Evolutionary conservation across 169 alveolate genomes (phyloP).

Genomic region (Cyclospora cayetanensis): DNA sequence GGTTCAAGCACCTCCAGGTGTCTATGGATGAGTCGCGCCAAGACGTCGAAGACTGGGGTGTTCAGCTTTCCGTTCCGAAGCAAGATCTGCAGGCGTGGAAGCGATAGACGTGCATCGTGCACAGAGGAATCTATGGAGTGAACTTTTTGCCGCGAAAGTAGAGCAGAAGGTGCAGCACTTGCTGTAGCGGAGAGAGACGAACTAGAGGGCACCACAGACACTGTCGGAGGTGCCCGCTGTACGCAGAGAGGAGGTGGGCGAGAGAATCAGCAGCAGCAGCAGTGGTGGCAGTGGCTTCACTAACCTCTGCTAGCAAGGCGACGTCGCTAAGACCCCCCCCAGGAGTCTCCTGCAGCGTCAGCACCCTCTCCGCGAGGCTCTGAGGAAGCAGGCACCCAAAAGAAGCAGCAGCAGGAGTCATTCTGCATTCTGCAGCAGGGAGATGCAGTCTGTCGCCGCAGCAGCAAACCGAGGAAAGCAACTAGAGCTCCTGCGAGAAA

Average conservation of each 20-base stretch:
- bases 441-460: background rate
- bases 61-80: background rate
- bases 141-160: no score
- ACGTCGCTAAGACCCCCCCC: conserved; percentile 43
- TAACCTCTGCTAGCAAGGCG: conserved; percentile 27
- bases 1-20: conserved; percentile 83
- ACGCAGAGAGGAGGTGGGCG: no score
- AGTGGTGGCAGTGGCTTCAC: background rate
- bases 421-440: conserved; percentile 22
- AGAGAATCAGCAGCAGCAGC: conserved; percentile 4
- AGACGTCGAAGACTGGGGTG: conserved; percentile 70
- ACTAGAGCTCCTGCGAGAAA: no score
- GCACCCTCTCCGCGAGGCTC: background rate
- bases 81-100: background rate
- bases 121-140: background rate
- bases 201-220: no score
- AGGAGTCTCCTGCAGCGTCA: background rate
- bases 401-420: conserved; percentile 7
- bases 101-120: background rate
- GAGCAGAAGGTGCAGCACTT: no score
- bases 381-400: background rate
- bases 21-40: conserved; percentile 78
- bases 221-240: no score
- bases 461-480: conserved; percentile 18
- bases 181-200: no score